These are phyloP conservation scores for Amaranthus cruentus DNA, from an alignment of 148 eudicot genomes.

Conservation along the genomic window DNA sequence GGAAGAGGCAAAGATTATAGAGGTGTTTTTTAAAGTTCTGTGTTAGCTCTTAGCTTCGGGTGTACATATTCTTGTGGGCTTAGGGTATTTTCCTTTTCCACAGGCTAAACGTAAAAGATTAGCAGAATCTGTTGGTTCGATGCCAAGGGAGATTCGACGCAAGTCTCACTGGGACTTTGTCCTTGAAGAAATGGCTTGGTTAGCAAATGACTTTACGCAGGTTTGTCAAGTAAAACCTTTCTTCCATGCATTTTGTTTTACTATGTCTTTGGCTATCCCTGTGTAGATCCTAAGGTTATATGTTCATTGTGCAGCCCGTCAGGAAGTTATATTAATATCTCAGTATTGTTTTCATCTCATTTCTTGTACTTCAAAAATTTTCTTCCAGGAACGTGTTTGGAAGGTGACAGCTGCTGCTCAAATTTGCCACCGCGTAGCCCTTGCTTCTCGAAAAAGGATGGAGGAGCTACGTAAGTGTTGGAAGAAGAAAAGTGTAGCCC, in stretches of 20 bases:
- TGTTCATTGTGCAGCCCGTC: not conserved
- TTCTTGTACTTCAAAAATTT: not conserved
- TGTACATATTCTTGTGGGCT: no score
- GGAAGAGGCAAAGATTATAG: slow-evolving; percentile 76
- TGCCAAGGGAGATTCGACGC: slow-evolving; percentile 35
- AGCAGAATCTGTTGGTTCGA: slow-evolving; percentile 50
- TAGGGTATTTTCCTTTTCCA: slow-evolving; percentile 17
- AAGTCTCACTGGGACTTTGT: slow-evolving; percentile 90
- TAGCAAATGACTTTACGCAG: slow-evolving; percentile 98
- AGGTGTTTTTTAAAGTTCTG: slow-evolving; percentile 44
- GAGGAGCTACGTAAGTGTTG: slow-evolving; percentile 38
- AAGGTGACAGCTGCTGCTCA: slow-evolving; percentile 82
- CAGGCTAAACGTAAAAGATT: slow-evolving; percentile 85
- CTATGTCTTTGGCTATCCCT: not conserved
- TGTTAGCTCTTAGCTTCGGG: slow-evolving; percentile 12
- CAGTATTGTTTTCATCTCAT: slow-evolving; percentile 6
- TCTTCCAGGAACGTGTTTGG: slow-evolving; percentile 81
- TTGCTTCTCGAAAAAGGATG: slow-evolving; percentile 49
- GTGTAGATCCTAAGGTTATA: not conserved
- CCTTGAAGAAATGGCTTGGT: slow-evolving; percentile 94
- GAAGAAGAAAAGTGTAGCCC: slow-evolving; percentile 60
- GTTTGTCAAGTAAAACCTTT: slow-evolving; percentile 28
- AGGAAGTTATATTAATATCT: not conserved
- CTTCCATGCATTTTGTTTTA: not conserved
- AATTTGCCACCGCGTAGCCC: slow-evolving; percentile 50